Base-by-base conservation (phyloP, 2,329 filamentous ascomycete species). In the Diaporthe capsici region DNA sequence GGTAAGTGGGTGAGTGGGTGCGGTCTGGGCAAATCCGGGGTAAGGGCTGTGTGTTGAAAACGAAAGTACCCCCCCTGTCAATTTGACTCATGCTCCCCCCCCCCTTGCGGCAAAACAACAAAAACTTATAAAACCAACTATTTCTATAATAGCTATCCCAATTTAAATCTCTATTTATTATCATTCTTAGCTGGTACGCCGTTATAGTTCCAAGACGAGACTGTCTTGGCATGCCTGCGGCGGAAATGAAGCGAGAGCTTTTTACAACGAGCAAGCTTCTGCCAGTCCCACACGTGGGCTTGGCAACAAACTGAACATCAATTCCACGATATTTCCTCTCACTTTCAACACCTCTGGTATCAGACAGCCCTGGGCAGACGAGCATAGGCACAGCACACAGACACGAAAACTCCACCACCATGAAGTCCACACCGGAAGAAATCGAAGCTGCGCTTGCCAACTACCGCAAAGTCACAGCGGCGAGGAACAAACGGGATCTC, bases 201-300 rank as follows among this genome's bases (percentile, higher is more conserved):
- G 15, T 53, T 53, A 53, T 53, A 37, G 55, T 37, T 4, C 15
- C 3, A n/a, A 8, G 31, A 4, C 20, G 34, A 60, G 57, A 60
- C 34, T 42, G 57, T 17, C 57, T 61, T 42, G 34, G 34, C 34
- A 61, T 17, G 57, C 9, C 2, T 39, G 57, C 57, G 34, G 57
- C 57, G 34, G 57, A 61, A 61, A 61, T 61, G 34, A 61, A 61
- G 57, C 57, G 5, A 42, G 57, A 61, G 22, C 57, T 42, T 61
- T 42, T 25, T 25, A 15, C 34, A 42, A 5, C 22, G 5, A 25
- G 7, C 7, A 39, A 60, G 31, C 57, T 60, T 60, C 31, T 37
- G 17, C 12, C 55, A 37, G 55, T 60, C 5, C 31, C 31, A 39
- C 57, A 37, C 20, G 9, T 60, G 34, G 31, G 31, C 9, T 60